Evolutionary conservation across 768 basidiomycete genomes (phyloP).

Genomic region (Suillus fuscotomentosus): DNA sequence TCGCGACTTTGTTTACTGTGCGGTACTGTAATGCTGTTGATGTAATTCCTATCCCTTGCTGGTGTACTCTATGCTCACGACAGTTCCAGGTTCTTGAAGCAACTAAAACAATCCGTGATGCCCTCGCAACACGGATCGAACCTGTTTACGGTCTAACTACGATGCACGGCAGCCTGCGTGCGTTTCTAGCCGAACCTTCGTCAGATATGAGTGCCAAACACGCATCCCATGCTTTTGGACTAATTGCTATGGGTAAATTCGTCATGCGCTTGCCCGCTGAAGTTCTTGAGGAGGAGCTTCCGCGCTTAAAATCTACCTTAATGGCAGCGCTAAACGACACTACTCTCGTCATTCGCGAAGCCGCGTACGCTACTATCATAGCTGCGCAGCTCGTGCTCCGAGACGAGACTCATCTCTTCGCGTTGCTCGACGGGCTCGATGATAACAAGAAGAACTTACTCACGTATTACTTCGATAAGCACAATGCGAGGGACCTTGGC

Average conservation of each 20-base stretch:
- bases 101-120: constrained; percentile 78
- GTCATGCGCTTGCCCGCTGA: constrained; percentile 77
- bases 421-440: constrained; percentile 77
- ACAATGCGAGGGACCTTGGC: constrained; percentile 60
- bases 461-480: constrained; percentile 88
- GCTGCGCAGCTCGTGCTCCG: constrained; percentile 80
- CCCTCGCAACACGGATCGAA: constrained; percentile 66
- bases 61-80: neutral
- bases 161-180: constrained; percentile 68
- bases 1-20: constrained; percentile 65
- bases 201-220: constrained; percentile 57
- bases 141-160: constrained; percentile 86
- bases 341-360: constrained; percentile 80
- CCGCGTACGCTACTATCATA: constrained; percentile 79
- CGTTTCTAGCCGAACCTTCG: constrained; percentile 56
- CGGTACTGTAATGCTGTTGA: constrained; percentile 71
- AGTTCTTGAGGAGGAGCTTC: constrained; percentile 85
- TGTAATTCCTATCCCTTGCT: constrained; percentile 40
- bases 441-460: constrained; percentile 89
- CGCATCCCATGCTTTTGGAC: constrained; percentile 75
- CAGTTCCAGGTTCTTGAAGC: constrained; percentile 71
- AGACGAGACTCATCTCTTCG: constrained; percentile 82
- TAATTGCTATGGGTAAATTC: constrained; percentile 82
- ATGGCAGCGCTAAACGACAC: constrained; percentile 70
- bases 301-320: constrained; percentile 68